Conservation (phyloP, 495 filamentous ascomycete species). For the Bacidia rubella region DNA sequence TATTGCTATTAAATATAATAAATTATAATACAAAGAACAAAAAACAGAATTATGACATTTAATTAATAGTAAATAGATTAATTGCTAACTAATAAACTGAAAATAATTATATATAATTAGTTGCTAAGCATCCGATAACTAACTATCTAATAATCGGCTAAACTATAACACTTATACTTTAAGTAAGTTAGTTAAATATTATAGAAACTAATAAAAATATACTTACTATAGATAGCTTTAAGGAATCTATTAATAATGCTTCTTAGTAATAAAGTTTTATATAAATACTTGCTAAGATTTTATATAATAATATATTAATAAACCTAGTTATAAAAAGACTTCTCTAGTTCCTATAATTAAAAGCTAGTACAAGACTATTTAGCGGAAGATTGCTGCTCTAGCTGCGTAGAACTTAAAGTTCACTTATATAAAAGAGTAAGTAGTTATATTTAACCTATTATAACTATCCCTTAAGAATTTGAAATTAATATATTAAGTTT, state of each 20-base stretch:
- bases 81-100: too few relatives aligned
- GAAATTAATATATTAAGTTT: constrained; percentile 17
- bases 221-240: constrained; percentile 10
- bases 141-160: too few relatives aligned
- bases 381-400: background rate
- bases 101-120: too few relatives aligned
- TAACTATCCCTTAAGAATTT: constrained; percentile 8
- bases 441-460: background rate
- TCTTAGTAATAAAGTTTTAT: constrained; percentile 3
- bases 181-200: background rate
- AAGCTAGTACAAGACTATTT: constrained; percentile 7
- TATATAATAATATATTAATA: constrained; percentile 9
- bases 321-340: constrained; percentile 5
- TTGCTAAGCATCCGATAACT: too few relatives aligned
- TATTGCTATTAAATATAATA: too few relatives aligned
- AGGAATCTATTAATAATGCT: constrained; percentile 9
- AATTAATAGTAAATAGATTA: too few relatives aligned
- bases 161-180: constrained; percentile 31
- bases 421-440: constrained; percentile 5
- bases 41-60: too few relatives aligned
- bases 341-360: constrained; percentile 1
- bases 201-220: constrained; percentile 5
- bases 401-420: constrained; percentile 7
- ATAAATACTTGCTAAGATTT: constrained; percentile 6
- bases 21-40: too few relatives aligned